phyloP scores from a whole-genome alignment of 208 protist species.

The Spironucleus salmonicida region DNA sequence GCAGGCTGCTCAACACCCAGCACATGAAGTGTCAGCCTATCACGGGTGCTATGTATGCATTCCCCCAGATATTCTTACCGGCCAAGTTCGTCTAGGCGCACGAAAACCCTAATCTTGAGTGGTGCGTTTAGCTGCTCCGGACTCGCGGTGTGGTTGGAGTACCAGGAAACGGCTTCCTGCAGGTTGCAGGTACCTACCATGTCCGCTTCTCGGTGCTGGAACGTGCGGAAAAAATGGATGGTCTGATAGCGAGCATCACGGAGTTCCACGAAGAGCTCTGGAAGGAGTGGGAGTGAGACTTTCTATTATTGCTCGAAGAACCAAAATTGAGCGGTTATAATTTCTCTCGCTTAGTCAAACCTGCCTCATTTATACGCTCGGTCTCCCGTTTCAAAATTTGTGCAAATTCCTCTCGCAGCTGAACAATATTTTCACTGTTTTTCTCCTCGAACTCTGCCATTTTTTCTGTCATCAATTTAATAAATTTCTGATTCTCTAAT shows the following conservation, averaged over 20 bases:
- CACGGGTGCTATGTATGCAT: constrained; percentile 90
- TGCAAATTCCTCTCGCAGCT: no score
- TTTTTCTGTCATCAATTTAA: no score
- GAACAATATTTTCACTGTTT: no score
- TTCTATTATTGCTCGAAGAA: no score
- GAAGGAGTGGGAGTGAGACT: no score
- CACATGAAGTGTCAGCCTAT: constrained; percentile 33
- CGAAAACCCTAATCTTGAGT: constrained; percentile 58
- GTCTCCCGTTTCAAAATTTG: no score
- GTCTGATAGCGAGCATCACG: constrained; percentile 45
- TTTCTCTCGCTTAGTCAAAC: no score
- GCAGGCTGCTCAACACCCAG: background rate
- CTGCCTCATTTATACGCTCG: no score
- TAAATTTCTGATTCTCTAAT: no score
- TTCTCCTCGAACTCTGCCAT: no score
- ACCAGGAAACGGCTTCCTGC: constrained; percentile 58
- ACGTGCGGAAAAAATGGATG: constrained; percentile 73
- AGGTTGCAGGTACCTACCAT: constrained; percentile 72
- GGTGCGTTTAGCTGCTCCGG: constrained; percentile 80
- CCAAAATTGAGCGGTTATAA: no score
- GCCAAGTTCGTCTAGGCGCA: constrained; percentile 55
- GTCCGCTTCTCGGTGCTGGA: constrained; percentile 95
- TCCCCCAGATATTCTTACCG: constrained; percentile 73
- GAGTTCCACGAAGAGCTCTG: constrained; percentile 59
- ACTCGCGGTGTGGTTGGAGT: constrained; percentile 65